These are phyloP conservation scores for Hypholoma fasciculare DNA, from an alignment of 768 basidiomycete species.

Conservation along the genomic window DNA sequence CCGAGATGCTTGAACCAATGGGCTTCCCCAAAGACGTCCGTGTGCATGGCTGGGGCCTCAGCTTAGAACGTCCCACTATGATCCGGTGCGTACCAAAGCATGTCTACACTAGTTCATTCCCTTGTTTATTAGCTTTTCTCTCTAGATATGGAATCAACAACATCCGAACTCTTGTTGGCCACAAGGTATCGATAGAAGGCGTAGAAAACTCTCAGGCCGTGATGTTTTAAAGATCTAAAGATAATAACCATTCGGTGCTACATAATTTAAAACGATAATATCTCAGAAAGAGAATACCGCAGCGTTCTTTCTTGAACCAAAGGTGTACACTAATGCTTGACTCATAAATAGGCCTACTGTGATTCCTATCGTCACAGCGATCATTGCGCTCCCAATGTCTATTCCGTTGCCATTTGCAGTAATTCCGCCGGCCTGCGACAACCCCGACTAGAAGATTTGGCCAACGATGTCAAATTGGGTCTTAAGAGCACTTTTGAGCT, in stretches of 20 bases:
- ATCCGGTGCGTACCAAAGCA: constrained; percentile 66
- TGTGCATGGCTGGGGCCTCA: constrained; percentile 96
- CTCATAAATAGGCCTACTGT: constrained; percentile 90
- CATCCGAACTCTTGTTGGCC: constrained; percentile 94
- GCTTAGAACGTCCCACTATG: constrained; percentile 96
- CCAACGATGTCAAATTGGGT: constrained; percentile 4
- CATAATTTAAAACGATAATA: background rate
- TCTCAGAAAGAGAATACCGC: constrained; percentile 81
- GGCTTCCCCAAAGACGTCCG: constrained; percentile 96
- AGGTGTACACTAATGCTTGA: constrained; percentile 84
- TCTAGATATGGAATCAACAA: constrained; percentile 94
- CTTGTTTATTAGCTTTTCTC: background rate
- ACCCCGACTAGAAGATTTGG: constrained; percentile 56
- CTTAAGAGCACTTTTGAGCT: background rate
- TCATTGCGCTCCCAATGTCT: constrained; percentile 86
- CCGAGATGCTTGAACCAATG: constrained; percentile 99
- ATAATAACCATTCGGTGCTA: background rate
- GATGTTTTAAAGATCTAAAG: constrained; percentile 60
- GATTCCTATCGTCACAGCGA: constrained; percentile 88
- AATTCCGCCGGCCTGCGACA: constrained; percentile 85
- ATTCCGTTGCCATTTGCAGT: constrained; percentile 80
- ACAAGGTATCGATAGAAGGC: constrained; percentile 90
- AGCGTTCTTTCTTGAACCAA: constrained; percentile 80
- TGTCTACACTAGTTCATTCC: background rate
- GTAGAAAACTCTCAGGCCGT: constrained; percentile 91